Evolutionary conservation across 495 filamentous ascomycete genomes (phyloP), one percentile per base, ranked within the genome.

Genomic region (Physcia stellaris): DNA sequence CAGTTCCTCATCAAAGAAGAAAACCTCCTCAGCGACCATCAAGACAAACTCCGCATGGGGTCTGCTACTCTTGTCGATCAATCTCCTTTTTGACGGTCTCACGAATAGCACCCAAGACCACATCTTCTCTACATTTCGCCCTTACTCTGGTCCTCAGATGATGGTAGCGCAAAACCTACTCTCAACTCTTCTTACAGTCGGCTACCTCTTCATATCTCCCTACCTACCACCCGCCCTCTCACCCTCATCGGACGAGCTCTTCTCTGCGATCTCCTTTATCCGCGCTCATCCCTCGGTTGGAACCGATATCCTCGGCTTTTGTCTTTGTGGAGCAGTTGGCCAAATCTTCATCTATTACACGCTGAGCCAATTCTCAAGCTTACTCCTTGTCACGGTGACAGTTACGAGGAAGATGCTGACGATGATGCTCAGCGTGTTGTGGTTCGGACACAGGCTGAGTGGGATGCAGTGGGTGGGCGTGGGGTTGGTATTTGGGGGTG

Each of bases 331-430:
- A 11, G 90, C 86, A 21, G 60, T 98, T 10, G 90, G 90, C 5
- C 90, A 98, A 63, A 73, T 96, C 5, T 98, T 98, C 56, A 95
- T 98, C 46, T 98, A 94, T 69, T 86, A 94, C 61, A 94, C 92
- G 0, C 71, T 98, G 24, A 79, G 83, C 11, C 79, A 79, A 26
- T 98, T 98, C 62, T 90, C 83, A 24, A 86, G 80, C 6, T 67
- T 98, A 40, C 68, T 96, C 35, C 76, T 98, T 20, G 90, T 95
- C 10, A 98, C 90, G 7, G 86, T 98, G 0, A 98, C 87, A 2
- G 90, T 98, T 9, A 98, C 90, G 31, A 69, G 90, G 46, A 98
- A 98, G 64, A 98, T 98, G 92, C 69, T 95, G 53, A 95, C 86
- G 42, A 98, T 98, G 90, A 81, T 96, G 43, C 68, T 98, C 30